Base-by-base conservation (phyloP, 2,329 filamentous ascomycete genomes). In the Aspergillus ochraceus region DNA sequence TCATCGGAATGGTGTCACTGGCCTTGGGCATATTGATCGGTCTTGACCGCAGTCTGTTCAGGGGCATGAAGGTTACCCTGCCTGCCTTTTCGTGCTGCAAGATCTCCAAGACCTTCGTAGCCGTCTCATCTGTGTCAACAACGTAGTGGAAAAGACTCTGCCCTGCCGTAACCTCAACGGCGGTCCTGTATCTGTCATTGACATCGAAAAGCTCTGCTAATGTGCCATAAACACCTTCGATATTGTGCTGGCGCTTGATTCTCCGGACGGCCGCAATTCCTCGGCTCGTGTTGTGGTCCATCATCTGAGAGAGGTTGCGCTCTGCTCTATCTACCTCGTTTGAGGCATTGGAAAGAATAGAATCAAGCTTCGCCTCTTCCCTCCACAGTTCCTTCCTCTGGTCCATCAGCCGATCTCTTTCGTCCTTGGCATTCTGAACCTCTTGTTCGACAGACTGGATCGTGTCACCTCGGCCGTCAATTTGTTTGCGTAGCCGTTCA, bases 131-230 rank as follows among this genome's bases (percentile, higher is more conserved):
- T 53, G 90, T 94, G 74, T 99, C 94, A 49, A 98, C 94, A 11
- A 99, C 88, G 66, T 97, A 97, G 76, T 99, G 92, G 78, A 99
- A 99, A 9, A 99, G 83, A 73, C 92, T 96, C 64, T 88, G 89
- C 19, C 95, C 95, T 2, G 94, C 95, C 54, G 93, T 95, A 68
- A 96, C 92, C 77, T 99, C 95, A 10, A 96, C 90, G 2, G 95
- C 92, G 11, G 93, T 87, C 61, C 92, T 88, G 77, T 97, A 98
- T 55, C 87, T 85, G 55, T 97, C 92, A 59, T 83, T 86, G 52
- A 97, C 92, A 57, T 92, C 87, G 68, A 98, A 87, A n/a, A 99
- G 84, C 74, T 99, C 96, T 4, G 94, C 93, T 42, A 99, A 78
- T 0, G 93, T 96, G 53, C 96, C 95, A 72, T 97, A 96, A 1